phyloP scores from a whole-genome alignment of 192 early-diverging fungal species.

The Coemansia sp. region DNA sequence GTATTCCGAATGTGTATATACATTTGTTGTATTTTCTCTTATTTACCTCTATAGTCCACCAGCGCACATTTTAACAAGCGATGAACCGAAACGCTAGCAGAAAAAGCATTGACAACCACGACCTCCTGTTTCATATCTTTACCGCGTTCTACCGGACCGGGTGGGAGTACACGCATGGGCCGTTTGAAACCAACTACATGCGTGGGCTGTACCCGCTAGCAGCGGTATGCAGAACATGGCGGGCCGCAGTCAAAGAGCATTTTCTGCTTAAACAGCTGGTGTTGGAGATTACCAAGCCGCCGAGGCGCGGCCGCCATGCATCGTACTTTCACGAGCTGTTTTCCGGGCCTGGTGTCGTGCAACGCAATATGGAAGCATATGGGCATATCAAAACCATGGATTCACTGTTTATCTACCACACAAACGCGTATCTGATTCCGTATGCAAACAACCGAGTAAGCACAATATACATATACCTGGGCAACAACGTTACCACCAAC shows the following conservation, averaged over 20 bases:
- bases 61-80: too few species aligned
- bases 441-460: not conserved
- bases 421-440: conserved; percentile 2
- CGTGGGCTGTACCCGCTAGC: conserved; percentile 8
- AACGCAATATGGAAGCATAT: not conserved
- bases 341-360: not conserved
- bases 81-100: too few species aligned
- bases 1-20: too few species aligned
- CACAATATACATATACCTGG: not conserved
- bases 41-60: too few species aligned
- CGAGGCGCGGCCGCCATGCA: not conserved
- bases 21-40: too few species aligned
- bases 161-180: not conserved
- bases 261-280: not conserved
- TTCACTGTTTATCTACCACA: not conserved
- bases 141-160: not conserved
- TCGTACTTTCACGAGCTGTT: not conserved
- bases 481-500: not conserved
- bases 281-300: conserved; percentile 5
- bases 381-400: not conserved
- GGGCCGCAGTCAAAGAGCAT: not conserved
- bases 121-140: not conserved
- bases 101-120: not conserved
- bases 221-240: conserved; percentile 3
- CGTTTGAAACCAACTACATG: conserved; percentile 4